A percentile compares a stretch with the other conserved stretches of the same genome.
These are phyloP conservation scores for Cutaneotrichosporon sp. DNA, from an alignment of 1,284 basidiomycete species.

Conservation along the genomic window DNA sequence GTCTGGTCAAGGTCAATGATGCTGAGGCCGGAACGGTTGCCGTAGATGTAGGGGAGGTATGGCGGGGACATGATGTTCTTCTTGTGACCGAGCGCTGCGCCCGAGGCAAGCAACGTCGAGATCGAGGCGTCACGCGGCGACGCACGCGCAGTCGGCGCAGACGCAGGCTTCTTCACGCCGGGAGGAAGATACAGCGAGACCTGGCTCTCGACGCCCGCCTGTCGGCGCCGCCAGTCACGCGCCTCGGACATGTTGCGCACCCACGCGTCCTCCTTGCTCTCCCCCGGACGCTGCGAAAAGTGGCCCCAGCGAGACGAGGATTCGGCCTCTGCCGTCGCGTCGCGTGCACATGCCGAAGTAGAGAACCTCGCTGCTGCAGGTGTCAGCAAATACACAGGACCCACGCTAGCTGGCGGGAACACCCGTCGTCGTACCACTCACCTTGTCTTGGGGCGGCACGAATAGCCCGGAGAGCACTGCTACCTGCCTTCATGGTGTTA, in stretches of 20 bases:
- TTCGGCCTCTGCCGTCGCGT: slow-evolving; percentile 5
- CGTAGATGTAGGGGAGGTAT: slow-evolving; percentile 91
- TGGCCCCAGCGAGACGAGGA: not conserved
- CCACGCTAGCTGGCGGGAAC: too few species aligned
- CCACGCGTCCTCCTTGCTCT: slow-evolving; percentile 36
- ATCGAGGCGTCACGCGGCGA: slow-evolving; percentile 51
- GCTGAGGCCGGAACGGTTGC: slow-evolving; percentile 79
- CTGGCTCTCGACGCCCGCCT: slow-evolving; percentile 23
- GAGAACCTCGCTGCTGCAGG: slow-evolving; percentile 2
- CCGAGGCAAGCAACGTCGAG: slow-evolving; percentile 84
- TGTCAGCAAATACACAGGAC: not conserved
- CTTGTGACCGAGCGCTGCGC: slow-evolving; percentile 90
- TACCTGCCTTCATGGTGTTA: slow-evolving; percentile 13
- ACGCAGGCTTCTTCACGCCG: not conserved
- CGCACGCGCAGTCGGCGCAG: slow-evolving; percentile 1
- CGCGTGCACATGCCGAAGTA: slow-evolving; percentile 1
- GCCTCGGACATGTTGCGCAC: slow-evolving; percentile 39
- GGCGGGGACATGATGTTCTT: slow-evolving; percentile 75
- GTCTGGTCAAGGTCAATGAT: slow-evolving; percentile 96
- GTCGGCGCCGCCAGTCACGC: slow-evolving; percentile 33
- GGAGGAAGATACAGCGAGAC: slow-evolving; percentile 28
- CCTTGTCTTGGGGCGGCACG: not conserved
- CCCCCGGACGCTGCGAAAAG: slow-evolving; percentile 15
- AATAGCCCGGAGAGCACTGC: slow-evolving; percentile 7
- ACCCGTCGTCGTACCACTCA: not conserved